Conservation (phyloP, 2,329 filamentous ascomycete species). For the Xylaria sp. region DNA sequence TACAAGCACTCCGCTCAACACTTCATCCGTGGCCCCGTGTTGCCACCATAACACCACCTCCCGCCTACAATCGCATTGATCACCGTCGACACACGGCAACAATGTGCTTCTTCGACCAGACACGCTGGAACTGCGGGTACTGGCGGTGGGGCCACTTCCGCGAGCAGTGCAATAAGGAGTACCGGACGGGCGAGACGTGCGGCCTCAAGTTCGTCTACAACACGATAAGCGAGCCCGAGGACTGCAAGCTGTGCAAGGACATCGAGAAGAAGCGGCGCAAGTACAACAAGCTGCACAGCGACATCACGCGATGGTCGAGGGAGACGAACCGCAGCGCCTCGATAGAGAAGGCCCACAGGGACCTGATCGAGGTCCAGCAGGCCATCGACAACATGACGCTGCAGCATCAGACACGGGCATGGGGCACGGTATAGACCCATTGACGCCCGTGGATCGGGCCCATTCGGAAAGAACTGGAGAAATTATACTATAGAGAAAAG, state of each 20-base stretch:
- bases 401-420: constrained; percentile 54
- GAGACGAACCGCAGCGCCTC: constrained; percentile 80
- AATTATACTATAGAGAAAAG: constrained; percentile 5
- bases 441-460: constrained; percentile 16
- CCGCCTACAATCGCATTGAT: constrained; percentile 22
- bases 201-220: constrained; percentile 89
- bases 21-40: constrained; percentile 20
- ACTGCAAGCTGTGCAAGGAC: constrained; percentile 88
- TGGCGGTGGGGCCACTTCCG: constrained; percentile 96
- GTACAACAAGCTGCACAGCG: constrained; percentile 76
- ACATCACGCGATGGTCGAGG: constrained; percentile 79
- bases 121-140: constrained; percentile 84
- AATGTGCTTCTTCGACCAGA: constrained; percentile 98
- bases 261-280: constrained; percentile 86
- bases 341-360: constrained; percentile 75
- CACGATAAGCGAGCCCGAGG: constrained; percentile 69
- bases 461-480: not conserved
- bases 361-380: constrained; percentile 72
- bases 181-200: constrained; percentile 95
- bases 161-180: constrained; percentile 92
- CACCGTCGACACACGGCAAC: constrained; percentile 34
- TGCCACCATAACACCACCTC: constrained; percentile 10
- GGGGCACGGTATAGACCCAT: constrained; percentile 50
- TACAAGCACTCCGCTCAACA: constrained; percentile 13
- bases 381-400: constrained; percentile 65